Evolutionary conservation across 371 early-diverging fungal species (phyloP).

Genomic region (Lichtheimia ramosa): DNA sequence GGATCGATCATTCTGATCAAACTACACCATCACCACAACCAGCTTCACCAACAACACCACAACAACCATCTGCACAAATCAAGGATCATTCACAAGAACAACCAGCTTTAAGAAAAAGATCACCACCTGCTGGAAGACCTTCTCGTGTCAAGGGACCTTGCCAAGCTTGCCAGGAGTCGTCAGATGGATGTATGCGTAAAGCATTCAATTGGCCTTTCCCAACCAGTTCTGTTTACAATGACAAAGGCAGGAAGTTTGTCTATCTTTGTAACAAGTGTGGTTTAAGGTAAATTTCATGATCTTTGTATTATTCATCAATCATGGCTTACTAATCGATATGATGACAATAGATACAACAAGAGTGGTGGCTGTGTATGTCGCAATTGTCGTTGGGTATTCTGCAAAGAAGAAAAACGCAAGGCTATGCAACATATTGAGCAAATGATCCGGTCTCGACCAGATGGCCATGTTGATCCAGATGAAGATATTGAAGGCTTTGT

Average conservation of each 20-base stretch:
- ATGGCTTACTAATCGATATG: no score
- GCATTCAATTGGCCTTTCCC: constrained; percentile 52
- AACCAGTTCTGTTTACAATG: constrained; percentile 26
- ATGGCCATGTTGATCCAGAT: constrained; percentile 36
- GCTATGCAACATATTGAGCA: constrained; percentile 42
- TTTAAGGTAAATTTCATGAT: constrained; percentile 26
- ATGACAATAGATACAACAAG: constrained; percentile 38
- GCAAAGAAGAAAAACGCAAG: constrained; percentile 52
- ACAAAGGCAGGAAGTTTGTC: constrained; percentile 47
- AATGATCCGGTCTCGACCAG: constrained; percentile 41
- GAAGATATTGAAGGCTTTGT: constrained; percentile 48
- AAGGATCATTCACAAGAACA: constrained; percentile 3
- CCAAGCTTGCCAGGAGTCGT: constrained; percentile 45
- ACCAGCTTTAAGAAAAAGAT: constrained; percentile 1
- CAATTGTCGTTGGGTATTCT: constrained; percentile 50
- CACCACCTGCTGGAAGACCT: constrained; percentile 24
- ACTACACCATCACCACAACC: constrained; percentile 2
- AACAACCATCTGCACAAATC: neutral
- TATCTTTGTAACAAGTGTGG: constrained; percentile 55
- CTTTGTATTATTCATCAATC: no score
- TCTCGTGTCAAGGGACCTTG: constrained; percentile 47
- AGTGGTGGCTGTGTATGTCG: constrained; percentile 46
- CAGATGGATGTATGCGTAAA: constrained; percentile 54
- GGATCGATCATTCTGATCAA: neutral
- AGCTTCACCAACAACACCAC: neutral